Conservation (phyloP, 768 basidiomycete genomes). For the Tubosaeta sp. region DNA sequence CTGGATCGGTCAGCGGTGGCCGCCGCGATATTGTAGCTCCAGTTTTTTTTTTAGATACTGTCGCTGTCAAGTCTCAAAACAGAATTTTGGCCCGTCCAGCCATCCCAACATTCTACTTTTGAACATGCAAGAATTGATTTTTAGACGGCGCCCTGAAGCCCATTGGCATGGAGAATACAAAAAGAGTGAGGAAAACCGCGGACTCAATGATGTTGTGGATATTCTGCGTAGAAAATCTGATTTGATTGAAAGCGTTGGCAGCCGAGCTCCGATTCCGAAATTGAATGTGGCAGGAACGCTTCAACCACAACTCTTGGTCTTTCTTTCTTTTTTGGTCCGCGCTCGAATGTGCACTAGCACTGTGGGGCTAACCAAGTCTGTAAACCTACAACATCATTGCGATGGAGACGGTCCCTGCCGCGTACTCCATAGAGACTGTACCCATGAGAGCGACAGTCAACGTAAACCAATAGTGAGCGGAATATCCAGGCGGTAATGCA, state of each 20-base stretch:
- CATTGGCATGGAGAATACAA: not conserved
- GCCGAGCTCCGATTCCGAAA: not conserved
- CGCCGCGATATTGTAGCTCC: not conserved
- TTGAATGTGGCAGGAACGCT: too few species aligned
- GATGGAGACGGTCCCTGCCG: too few species aligned
- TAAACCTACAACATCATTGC: too few species aligned
- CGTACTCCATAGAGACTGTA: too few species aligned
- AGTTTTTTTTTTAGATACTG: not conserved
- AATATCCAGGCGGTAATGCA: constrained; percentile 1
- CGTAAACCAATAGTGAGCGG: too few species aligned
- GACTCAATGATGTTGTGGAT: not conserved
- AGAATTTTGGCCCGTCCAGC: not conserved
- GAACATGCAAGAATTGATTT: not conserved
- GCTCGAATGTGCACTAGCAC: too few species aligned
- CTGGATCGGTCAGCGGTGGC: not conserved
- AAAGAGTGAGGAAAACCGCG: not conserved
- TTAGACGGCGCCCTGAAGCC: not conserved
- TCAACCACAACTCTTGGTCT: too few species aligned
- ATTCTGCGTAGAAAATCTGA: constrained; percentile 1
- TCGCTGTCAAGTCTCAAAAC: not conserved
- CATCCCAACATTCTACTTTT: not conserved
- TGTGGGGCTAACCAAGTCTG: too few species aligned
- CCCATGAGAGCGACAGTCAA: too few species aligned
- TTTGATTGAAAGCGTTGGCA: not conserved
- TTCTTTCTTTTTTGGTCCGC: too few species aligned